Evolutionary conservation across 2,329 filamentous ascomycete species (phyloP), one percentile per base, ranked within the genome.

Genomic region (Colletotrichum navitas): DNA sequence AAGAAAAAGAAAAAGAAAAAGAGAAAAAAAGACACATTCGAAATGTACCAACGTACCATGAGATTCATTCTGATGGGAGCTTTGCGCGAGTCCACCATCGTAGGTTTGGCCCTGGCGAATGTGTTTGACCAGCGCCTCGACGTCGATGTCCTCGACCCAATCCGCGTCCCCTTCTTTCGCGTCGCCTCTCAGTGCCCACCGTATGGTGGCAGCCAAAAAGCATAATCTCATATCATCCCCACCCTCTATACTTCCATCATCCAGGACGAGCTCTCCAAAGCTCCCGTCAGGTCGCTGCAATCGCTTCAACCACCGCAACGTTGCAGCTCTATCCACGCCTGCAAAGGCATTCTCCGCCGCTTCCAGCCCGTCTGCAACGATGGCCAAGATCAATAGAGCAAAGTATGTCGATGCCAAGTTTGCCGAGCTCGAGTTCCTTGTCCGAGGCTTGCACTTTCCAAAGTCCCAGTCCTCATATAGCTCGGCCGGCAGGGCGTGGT

Each of bases 341-440:
- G 84, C 82, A 75, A 94, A 87, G 0, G 87, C 86, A 2, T 79
- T 76, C 18, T 76, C 79, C 3, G 82, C 84, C 12, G 71, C 69
- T 0, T 78, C 78, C 8, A 81, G 80, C 1, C 80, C 83, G 0
- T 80, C 79, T 0, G 85, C 83, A 1, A 86, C 78, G 2, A 87
- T 75, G 0, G 92, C 87, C 34, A 99, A 83, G 11, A 92, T 86
- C 32, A 94, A 85, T 54, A 99, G 85, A 0, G 95, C 95, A 81
- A 98, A 98, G 79, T 93, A 95, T 0, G 95, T 98, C 1, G 94
- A 94, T 0, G 95, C 92, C 21, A 98, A 83, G 80, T 95, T 97
- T 0, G 95, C 86, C 77, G 77, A 83, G 85, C 75, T 85, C 68
- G 76, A 81, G 80, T 75, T 81, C 16, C 43, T 72, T 43, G 73